Evolutionary conservation across 2,329 filamentous ascomycete species (phyloP).

Genomic region (Ascochyta rabiei): DNA sequence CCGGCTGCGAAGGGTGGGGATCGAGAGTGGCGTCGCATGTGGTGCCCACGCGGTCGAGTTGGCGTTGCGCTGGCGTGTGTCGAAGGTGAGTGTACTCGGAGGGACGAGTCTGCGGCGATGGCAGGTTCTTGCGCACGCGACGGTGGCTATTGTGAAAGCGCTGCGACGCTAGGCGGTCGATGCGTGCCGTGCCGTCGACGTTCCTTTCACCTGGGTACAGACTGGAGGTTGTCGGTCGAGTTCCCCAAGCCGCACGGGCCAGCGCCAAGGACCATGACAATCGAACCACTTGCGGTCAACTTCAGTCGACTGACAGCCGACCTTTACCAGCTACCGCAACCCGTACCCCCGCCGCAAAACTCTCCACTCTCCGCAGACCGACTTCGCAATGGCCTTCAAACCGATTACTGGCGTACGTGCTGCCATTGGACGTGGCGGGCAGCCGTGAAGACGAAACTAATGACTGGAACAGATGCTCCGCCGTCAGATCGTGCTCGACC

Average conservation of each 20-base stretch:
- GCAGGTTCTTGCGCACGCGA: conserved; percentile 12
- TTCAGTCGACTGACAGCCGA: conserved; percentile 33
- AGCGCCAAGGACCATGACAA: conserved; percentile 12
- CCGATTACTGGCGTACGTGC: conserved; percentile 58
- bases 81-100: conserved; percentile 3
- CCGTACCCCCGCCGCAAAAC: conserved; percentile 37
- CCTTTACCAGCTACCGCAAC: conserved; percentile 37
- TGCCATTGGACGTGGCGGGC: conserved; percentile 39
- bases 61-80: background rate
- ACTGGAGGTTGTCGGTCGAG: conserved; percentile 17
- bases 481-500: conserved; percentile 68
- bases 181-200: conserved; percentile 13
- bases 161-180: conserved; percentile 11
- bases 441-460: conserved; percentile 30
- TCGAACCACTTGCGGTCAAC: conserved; percentile 29
- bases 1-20: conserved; percentile 19
- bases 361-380: conserved; percentile 33
- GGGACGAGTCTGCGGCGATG: conserved; percentile 3
- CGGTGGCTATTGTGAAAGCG: conserved; percentile 13
- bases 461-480: conserved; percentile 64
- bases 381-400: conserved; percentile 53
- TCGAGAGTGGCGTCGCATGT: conserved; percentile 18
- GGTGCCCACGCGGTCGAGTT: conserved; percentile 10
- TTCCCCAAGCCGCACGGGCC: conserved; percentile 26
- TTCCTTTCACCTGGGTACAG: conserved; percentile 21